phyloP scores from a whole-genome alignment of 345 rosid genomes.

The Salix exigua region DNA sequence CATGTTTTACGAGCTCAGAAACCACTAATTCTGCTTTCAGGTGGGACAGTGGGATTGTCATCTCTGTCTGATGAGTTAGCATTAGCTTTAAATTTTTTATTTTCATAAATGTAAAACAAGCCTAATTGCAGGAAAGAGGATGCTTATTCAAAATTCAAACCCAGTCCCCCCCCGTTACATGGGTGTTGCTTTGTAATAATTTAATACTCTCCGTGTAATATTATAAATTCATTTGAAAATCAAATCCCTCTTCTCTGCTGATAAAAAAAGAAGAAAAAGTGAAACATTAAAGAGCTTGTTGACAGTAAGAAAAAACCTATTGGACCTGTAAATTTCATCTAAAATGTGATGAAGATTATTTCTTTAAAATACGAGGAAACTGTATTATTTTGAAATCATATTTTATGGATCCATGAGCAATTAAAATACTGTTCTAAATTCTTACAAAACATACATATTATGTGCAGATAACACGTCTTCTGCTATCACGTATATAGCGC shows the following conservation, averaged over 20 bases:
- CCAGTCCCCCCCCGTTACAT: neutral
- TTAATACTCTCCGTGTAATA: neutral
- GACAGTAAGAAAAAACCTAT: neutral
- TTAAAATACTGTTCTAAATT: too few relatives aligned
- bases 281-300: neutral
- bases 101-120: neutral
- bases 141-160: neutral
- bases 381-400: rapidly evolving
- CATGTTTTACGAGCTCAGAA: neutral
- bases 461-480: too few relatives aligned
- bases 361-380: too few relatives aligned
- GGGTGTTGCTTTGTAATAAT: neutral
- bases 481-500: too few relatives aligned
- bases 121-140: too few relatives aligned
- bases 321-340: neutral
- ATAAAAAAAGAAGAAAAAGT: neutral
- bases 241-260: neutral
- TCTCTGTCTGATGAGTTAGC: neutral
- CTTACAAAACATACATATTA: too few relatives aligned
- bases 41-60: neutral
- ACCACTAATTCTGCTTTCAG: neutral
- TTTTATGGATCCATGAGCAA: too few relatives aligned
- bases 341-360: neutral
- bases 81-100: neutral
- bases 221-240: neutral